These are phyloP conservation scores for Noccaea caerulescens DNA, from an alignment of 345 rosid species.

Conservation along the genomic window DNA sequence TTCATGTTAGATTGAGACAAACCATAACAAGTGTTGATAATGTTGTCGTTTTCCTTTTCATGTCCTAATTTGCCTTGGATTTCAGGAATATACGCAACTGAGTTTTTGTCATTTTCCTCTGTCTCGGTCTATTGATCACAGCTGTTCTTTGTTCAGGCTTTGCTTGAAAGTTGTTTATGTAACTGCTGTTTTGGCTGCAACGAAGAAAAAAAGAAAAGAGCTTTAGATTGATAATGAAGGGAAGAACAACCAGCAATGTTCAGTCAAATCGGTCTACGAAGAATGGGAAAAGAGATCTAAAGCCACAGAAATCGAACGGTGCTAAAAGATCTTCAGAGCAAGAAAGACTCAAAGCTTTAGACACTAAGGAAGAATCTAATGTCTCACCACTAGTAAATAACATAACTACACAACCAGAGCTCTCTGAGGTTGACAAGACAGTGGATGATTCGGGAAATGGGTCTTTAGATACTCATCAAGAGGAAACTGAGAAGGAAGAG, in stretches of 20 bases:
- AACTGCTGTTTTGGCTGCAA: conserved; percentile 22
- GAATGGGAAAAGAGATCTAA: conserved; percentile 55
- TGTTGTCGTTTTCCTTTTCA: conserved; percentile 31
- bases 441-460: conserved; percentile 41
- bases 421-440: conserved; percentile 40
- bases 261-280: conserved; percentile 56
- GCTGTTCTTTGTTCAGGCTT: conserved; percentile 1
- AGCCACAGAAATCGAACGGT: conserved; percentile 48
- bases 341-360: conserved; percentile 50
- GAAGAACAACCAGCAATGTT: conserved; percentile 49
- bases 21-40: conserved; percentile 21
- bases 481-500: conserved; percentile 52
- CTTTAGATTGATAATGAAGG: conserved; percentile 50
- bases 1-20: conserved; percentile 11
- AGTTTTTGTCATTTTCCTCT: conserved; percentile 32
- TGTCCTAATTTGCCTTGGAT: conserved; percentile 18
- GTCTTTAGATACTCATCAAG: conserved; percentile 50
- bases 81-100: conserved; percentile 34
- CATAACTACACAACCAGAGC: conserved; percentile 49
- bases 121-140: conserved; percentile 14
- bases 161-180: conserved; percentile 19
- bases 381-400: conserved; percentile 38
- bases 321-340: conserved; percentile 47
- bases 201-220: conserved; percentile 45
- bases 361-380: conserved; percentile 47